Evolutionary conservation across 768 basidiomycete species (phyloP), one percentile per base, ranked within the genome.

Genomic region (Hirschioporus abietinus): DNA sequence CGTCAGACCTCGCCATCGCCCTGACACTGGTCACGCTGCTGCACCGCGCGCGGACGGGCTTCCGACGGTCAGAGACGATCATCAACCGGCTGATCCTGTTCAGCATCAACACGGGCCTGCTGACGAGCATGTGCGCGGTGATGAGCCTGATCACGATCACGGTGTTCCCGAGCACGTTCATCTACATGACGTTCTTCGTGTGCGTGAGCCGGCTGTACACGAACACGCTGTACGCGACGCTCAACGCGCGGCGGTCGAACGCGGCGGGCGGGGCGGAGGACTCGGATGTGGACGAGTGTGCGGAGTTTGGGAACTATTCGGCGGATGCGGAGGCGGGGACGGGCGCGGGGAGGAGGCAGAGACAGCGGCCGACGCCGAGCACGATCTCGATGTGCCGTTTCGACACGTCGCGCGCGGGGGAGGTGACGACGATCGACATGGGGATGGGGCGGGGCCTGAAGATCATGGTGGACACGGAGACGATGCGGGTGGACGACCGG

Each of bases 31-130:
- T 34, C 18, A 12, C 34, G 6, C n/a, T 64, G 36, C 27, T 64
- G 26, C 26, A 64, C 35, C 30, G 25, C 60, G 25, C 24, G 30
- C 60, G 60, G 6, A 61, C 60, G 60, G 60, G 60, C 15, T 61
- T 61, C 30, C 12, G 23, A 15, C 30, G 66, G 9, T 67, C 66
- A 9, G 66, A 67, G 63, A 58, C 66, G n/a, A 64, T 67, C 25
- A 63, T 67, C 24, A 63, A 67, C 58, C 64, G 63, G 24, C 63
- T 67, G 24, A 63, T 67, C 63, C 25, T 67, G 57, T 67, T 64
- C 59, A 67, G 63, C 58, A 60, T 67, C 63, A 67, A 67, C 30
- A 67, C 66, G 8, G 66, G 66, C 34, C 30, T 64, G 34, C 26
- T 67, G 6, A 67, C 66, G 24, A 67, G 60, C 30, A 61, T 61